Evolutionary conservation across 2,329 filamentous ascomycete genomes (phyloP).

Genomic region (Exophiala sideris): DNA sequence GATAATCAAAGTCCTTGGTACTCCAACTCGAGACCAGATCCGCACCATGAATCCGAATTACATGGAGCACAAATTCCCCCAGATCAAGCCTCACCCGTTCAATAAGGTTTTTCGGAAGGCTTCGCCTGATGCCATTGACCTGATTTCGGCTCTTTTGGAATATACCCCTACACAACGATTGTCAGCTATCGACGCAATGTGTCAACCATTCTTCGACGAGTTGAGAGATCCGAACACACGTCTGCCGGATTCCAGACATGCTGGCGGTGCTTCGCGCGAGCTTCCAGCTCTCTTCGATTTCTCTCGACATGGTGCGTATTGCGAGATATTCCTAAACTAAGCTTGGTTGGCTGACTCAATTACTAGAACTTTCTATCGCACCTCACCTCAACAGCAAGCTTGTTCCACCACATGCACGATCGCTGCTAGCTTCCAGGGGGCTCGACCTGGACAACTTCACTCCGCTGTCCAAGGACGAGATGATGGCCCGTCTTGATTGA

Average conservation of each 20-base stretch:
- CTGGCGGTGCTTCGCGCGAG: constrained; percentile 73
- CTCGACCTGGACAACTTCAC: constrained; percentile 93
- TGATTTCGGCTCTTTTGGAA: constrained; percentile 90
- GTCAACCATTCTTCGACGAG: constrained; percentile 98
- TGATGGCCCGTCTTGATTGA: constrained; percentile 98
- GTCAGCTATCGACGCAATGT: constrained; percentile 92
- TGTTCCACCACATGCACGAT: constrained; percentile 77
- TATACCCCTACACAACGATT: constrained; percentile 96
- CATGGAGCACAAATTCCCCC: constrained; percentile 99
- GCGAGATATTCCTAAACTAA: constrained; percentile 1
- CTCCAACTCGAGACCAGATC: constrained; percentile 94
- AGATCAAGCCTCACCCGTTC: constrained; percentile 99
- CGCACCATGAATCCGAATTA: constrained; percentile 99
- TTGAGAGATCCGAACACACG: constrained; percentile 85
- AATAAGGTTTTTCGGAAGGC: constrained; percentile 99
- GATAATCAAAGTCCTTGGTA: constrained; percentile 98
- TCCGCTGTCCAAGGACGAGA: constrained; percentile 87
- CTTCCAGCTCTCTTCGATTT: constrained; percentile 91
- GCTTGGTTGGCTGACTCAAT: constrained; percentile 12
- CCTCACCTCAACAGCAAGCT: constrained; percentile 82
- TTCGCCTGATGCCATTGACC: constrained; percentile 84
- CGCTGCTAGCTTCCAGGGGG: constrained; percentile 69
- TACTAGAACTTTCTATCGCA: constrained; percentile 87
- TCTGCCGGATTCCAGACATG: constrained; percentile 89
- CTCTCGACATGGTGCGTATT: constrained; percentile 75